These are phyloP conservation scores for Botrytis pseudocinerea DNA, from an alignment of 2,329 filamentous ascomycete species.

Conservation along the genomic window DNA sequence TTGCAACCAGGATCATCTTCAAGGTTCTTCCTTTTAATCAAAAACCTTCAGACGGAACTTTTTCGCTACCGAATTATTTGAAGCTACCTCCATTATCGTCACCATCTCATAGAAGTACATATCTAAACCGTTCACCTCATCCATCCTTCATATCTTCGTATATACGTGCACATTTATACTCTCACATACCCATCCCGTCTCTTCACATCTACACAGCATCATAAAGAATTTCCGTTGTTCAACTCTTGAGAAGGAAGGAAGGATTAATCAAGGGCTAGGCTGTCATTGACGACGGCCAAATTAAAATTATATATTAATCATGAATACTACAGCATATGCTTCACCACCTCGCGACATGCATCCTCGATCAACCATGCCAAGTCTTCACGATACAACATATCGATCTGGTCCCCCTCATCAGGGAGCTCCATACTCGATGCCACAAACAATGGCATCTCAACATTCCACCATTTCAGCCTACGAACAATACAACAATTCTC, in stretches of 20 bases:
- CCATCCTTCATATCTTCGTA: constrained; percentile 4
- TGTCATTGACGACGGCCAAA: constrained; percentile 7
- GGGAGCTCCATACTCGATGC: constrained; percentile 32
- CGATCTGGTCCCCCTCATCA: constrained; percentile 26
- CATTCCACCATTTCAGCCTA: constrained; percentile 29
- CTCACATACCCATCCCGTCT: not conserved
- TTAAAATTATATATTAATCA: constrained; percentile 10
- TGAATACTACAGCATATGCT: constrained; percentile 35
- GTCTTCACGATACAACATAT: constrained; percentile 28
- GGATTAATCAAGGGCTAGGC: not conserved
- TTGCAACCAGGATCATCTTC: constrained; percentile 15
- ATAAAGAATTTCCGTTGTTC: not conserved
- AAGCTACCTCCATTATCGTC: constrained; percentile 20
- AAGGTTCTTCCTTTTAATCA: constrained; percentile 18
- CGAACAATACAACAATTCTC: constrained; percentile 26
- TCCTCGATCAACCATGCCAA: constrained; percentile 26
- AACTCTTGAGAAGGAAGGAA: not conserved
- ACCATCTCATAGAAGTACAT: constrained; percentile 9
- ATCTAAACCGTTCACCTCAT: not conserved
- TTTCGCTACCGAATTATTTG: constrained; percentile 20
- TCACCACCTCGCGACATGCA: constrained; percentile 30
- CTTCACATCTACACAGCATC: not conserved
- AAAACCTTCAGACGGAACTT: constrained; percentile 17
- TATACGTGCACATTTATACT: not conserved
- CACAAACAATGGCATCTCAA: constrained; percentile 27